Base-by-base conservation (phyloP, 441 rosid species). In the Pelargonium cotyledonis region DNA sequence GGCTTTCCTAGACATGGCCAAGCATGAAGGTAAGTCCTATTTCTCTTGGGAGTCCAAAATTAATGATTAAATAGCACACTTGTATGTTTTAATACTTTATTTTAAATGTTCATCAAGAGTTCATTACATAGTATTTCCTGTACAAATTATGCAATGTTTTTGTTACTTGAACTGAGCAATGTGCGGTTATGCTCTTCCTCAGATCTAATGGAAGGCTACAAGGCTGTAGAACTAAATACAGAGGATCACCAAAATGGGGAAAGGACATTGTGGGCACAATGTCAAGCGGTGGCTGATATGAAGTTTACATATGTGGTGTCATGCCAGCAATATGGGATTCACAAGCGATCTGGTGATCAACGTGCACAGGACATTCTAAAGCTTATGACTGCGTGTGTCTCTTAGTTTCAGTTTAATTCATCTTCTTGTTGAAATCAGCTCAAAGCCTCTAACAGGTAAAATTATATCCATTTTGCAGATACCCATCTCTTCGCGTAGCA, bases 1-100 rank as follows among this genome's bases (percentile, higher is more conserved):
- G 82, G 96, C 99, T 70, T 96, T 96, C 81, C 96, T 96, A 81
- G 99, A 96, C 80, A 96, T 96, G 98, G 99, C 98, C 72, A 79
- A 81, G 77, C 84, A 91, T 76, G 98, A 96, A 84, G 99, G 99
- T 93, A 77, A 21, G 51, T 31, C 46, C 5, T 31, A 31, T 3
- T 31, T 31, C 38, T 31, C 38, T 31, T 31, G 38, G 38, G 38
- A 31, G 38, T 31, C 38, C 6, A 5, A 31, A 4, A 31, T 31
- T 66, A 14, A 16, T 8, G 9, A 8, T 65, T 41, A 18, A 65
- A 29, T 16, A 8, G 14, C 43, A 38, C 51, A 40, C n/a, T 1
- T 51, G 8, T 63, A 23, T 21, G 26, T 31, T 23, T 65, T 41
- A 35, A n/a, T 26, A 2, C 31, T 12, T 72, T 21, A n/a, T 67